Conservation (phyloP, 805 yeast species). For the Torulaspora microellipsoides region DNA sequence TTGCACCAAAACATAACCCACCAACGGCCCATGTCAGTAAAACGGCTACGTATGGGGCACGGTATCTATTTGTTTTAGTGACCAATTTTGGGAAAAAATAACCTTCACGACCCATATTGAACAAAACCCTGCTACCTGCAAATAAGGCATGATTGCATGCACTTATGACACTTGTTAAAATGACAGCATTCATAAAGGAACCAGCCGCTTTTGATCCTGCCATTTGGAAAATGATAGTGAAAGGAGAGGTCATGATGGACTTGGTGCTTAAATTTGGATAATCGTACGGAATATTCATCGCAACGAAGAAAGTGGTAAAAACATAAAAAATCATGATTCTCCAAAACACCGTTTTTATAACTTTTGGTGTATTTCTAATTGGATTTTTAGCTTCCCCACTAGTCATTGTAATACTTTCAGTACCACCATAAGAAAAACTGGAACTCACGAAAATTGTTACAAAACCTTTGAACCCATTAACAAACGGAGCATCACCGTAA, state of each 20-base stretch:
- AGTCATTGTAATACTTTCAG: slow-evolving; percentile 45
- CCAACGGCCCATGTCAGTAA: slow-evolving; percentile 49
- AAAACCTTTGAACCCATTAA: slow-evolving; percentile 49
- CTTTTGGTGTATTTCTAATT: slow-evolving; percentile 53
- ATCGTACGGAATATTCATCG: slow-evolving; percentile 54
- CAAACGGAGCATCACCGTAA: slow-evolving; percentile 50
- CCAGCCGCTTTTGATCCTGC: slow-evolving; percentile 50
- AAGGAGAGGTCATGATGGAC: slow-evolving; percentile 40
- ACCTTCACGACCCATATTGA: slow-evolving; percentile 47
- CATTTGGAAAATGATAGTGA: slow-evolving; percentile 47
- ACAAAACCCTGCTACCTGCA: slow-evolving; percentile 48
- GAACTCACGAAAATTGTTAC: slow-evolving; percentile 49
- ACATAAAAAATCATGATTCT: slow-evolving; percentile 57
- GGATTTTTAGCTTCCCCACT: slow-evolving; percentile 58
- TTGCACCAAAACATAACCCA: slow-evolving; percentile 57
- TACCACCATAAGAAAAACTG: slow-evolving; percentile 49
- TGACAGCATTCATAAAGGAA: slow-evolving; percentile 48
- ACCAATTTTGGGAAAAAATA: slow-evolving; percentile 31
- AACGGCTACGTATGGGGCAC: slow-evolving; percentile 48
- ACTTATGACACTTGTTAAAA: slow-evolving; percentile 50
- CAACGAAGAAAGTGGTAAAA: slow-evolving; percentile 51
- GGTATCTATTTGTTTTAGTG: slow-evolving; percentile 40
- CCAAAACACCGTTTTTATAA: slow-evolving; percentile 54
- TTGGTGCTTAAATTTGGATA: slow-evolving; percentile 41
- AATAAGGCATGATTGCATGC: slow-evolving; percentile 52